Conservation (phyloP, 208 protist genomes). For the Angomonas ambiguus region DNA sequence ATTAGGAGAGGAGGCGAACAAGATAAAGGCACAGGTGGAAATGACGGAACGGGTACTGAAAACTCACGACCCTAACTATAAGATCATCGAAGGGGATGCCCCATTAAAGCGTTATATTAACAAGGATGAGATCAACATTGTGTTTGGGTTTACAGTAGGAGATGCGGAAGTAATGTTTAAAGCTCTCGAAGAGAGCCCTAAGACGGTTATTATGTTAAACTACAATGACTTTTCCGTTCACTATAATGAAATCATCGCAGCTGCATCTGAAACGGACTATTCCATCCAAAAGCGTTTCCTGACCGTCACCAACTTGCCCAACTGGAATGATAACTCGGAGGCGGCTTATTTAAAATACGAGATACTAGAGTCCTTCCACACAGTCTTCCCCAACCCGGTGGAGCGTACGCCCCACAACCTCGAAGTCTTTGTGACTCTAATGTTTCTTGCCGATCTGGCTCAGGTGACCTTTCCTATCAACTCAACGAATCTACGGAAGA, state of each 20-base stretch:
- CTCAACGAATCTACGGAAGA: slow-evolving; percentile 12
- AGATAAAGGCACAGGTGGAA: background rate
- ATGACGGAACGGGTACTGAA: background rate
- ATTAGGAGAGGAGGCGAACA: background rate
- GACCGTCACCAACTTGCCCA: slow-evolving; percentile 35
- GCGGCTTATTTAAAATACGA: background rate
- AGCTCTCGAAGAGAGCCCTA: slow-evolving; percentile 4
- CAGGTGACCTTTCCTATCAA: slow-evolving; percentile 14
- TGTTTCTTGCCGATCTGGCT: slow-evolving; percentile 11
- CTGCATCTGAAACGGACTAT: slow-evolving; percentile 10
- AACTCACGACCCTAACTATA: background rate
- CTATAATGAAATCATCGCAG: slow-evolving; percentile 18
- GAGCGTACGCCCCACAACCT: slow-evolving; percentile 3
- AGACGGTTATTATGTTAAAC: slow-evolving; percentile 19
- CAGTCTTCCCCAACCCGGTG: slow-evolving; percentile 7
- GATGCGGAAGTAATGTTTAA: background rate
- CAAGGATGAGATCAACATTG: slow-evolving; percentile 11
- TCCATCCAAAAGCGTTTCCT: slow-evolving; percentile 24
- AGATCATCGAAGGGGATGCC: background rate
- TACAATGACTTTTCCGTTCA: slow-evolving; percentile 32
- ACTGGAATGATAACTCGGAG: slow-evolving; percentile 27
- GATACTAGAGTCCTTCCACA: slow-evolving; percentile 19
- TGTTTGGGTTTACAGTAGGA: slow-evolving; percentile 14
- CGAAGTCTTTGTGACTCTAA: slow-evolving; percentile 15
- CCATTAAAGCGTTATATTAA: background rate